phyloP scores from a whole-genome alignment of 257 asterid genomes.

The Nicotiana benthamiana region DNA sequence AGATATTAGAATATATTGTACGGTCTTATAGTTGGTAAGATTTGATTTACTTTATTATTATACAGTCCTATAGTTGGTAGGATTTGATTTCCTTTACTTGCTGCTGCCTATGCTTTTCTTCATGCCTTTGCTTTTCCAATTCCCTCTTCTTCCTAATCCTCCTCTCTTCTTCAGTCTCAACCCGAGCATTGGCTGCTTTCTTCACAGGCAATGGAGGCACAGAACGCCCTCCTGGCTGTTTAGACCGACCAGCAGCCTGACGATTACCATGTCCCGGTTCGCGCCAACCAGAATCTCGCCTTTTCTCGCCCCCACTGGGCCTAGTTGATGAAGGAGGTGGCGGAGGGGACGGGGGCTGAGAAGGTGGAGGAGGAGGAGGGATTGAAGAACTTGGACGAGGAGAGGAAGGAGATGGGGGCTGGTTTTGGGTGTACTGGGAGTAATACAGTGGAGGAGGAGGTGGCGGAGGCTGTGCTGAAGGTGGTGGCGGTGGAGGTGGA shows the following conservation, averaged over 20 bases:
- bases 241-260: constrained; percentile 22
- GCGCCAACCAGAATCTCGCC: constrained; percentile 25
- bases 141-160: constrained; percentile 75
- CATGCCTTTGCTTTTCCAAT: constrained; percentile 71
- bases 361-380: constrained; percentile 56
- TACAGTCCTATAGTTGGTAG: no score
- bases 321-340: constrained; percentile 51
- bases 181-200: constrained; percentile 30
- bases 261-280: constrained; percentile 23
- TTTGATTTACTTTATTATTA: no score
- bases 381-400: constrained; percentile 32
- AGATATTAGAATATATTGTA: no score
- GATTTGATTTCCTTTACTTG: constrained; percentile 65
- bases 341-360: constrained; percentile 67
- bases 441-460: constrained; percentile 30
- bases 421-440: constrained; percentile 35
- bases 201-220: constrained; percentile 37
- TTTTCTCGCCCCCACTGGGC: constrained; percentile 26
- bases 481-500: constrained; percentile 73
- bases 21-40: no score
- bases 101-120: constrained; percentile 77
- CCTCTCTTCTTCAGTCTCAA: constrained; percentile 91
- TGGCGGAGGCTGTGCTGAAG: constrained; percentile 61
- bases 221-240: constrained; percentile 43
- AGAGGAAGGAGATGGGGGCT: constrained; percentile 37